Evolutionary conservation across 495 filamentous ascomycete genomes (phyloP).

Genomic region (Astrocystis sublimbata): DNA sequence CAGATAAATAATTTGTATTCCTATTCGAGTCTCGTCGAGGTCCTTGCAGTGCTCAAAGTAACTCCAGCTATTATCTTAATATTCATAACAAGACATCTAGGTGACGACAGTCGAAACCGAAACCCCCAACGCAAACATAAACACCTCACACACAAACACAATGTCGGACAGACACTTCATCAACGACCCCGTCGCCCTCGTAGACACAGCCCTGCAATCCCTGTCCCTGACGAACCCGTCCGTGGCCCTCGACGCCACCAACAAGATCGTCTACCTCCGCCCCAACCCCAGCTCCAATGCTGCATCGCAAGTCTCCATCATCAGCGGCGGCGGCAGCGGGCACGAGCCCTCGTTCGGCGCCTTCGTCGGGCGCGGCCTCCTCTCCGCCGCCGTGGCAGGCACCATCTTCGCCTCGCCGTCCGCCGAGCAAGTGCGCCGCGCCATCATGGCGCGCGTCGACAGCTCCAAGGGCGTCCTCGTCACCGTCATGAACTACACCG

Average conservation of each 20-base stretch:
- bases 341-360: conserved; percentile 89
- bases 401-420: conserved; percentile 90
- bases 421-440: conserved; percentile 81
- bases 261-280: conserved; percentile 86
- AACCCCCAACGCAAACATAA: too few relatives aligned
- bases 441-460: conserved; percentile 70
- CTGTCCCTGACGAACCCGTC: conserved; percentile 84
- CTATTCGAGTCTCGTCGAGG: too few relatives aligned
- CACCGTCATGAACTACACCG: conserved; percentile 69
- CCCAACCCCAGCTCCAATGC: conserved; percentile 58
- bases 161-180: conserved; percentile 88
- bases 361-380: conserved; percentile 68
- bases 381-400: conserved; percentile 83
- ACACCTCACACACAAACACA: conserved; percentile 7
- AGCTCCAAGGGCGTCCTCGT: conserved; percentile 71
- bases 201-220: conserved; percentile 73
- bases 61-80: too few relatives aligned
- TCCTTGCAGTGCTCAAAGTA: too few relatives aligned
- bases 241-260: conserved; percentile 71
- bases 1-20: too few relatives aligned
- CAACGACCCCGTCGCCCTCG: conserved; percentile 78
- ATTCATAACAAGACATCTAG: neutral
- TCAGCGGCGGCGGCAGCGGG: conserved; percentile 89
- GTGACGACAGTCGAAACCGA: too few relatives aligned
- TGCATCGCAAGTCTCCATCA: conserved; percentile 67